phyloP scores from a whole-genome alignment of 768 basidiomycete genomes.

The Podaxis sp. region DNA sequence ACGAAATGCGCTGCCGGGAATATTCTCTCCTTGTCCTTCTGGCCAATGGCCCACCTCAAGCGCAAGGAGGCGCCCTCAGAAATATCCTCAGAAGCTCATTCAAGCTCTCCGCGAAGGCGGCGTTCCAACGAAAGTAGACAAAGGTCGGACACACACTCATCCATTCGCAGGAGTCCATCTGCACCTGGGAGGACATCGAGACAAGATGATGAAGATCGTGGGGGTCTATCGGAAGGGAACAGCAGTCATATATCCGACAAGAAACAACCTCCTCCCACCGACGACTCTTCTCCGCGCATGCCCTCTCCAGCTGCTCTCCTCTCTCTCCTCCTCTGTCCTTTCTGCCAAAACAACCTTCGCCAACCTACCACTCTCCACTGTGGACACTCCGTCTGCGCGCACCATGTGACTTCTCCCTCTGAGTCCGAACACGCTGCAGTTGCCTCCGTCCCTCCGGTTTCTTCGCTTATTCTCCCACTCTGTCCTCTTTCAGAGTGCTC shows the following conservation, averaged over 20 bases:
- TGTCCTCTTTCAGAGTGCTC: constrained; percentile 32
- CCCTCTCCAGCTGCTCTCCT: constrained; percentile 18
- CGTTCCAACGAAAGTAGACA: neutral
- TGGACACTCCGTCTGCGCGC: constrained; percentile 76
- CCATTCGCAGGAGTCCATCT: neutral
- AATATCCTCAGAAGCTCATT: neutral
- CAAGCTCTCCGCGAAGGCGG: neutral
- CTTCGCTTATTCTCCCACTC: constrained; percentile 8
- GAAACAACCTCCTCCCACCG: neutral
- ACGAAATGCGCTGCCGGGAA: neutral
- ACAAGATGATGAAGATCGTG: constrained; percentile 8
- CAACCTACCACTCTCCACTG: constrained; percentile 71
- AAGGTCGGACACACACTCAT: neutral
- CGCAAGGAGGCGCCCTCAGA: constrained; percentile 2
- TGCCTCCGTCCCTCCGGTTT: neutral
- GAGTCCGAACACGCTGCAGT: constrained; percentile 5
- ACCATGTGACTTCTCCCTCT: constrained; percentile 32
- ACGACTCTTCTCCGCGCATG: constrained; percentile 4
- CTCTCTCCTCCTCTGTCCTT: constrained; percentile 46
- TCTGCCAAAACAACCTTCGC: constrained; percentile 54
- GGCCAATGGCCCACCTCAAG: constrained; percentile 3
- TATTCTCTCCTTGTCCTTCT: neutral
- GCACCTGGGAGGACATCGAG: neutral
- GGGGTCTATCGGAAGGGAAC: neutral
- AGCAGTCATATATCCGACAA: neutral